Evolutionary conservation across 345 rosid species (phyloP).

Genomic region (Camelina laxa): DNA sequence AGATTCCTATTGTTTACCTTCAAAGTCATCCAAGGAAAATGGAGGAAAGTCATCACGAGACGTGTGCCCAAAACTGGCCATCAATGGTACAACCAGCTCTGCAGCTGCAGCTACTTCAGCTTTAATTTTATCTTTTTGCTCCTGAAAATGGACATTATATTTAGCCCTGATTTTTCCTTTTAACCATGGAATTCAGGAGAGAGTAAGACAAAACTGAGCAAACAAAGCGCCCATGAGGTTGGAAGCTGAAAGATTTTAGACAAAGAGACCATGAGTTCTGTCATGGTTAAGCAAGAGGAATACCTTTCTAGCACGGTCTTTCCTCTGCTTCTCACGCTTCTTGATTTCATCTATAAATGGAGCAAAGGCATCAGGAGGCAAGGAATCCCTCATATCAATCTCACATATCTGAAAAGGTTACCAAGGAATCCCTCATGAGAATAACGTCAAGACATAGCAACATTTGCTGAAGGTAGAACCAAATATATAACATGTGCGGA

Average conservation of each 20-base stretch:
- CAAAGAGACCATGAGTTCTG: neutral
- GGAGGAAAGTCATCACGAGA: constrained; percentile 53
- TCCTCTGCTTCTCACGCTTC: constrained; percentile 85
- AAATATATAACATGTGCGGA: neutral
- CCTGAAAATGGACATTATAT: constrained; percentile 56
- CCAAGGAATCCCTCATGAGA: constrained; percentile 4
- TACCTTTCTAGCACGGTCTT: constrained; percentile 80
- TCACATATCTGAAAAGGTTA: constrained; percentile 76
- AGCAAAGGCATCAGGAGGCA: constrained; percentile 69
- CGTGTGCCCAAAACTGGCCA: constrained; percentile 52
- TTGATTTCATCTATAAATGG: constrained; percentile 89
- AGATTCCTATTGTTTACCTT: constrained; percentile 54
- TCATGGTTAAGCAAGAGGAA: constrained; percentile 1
- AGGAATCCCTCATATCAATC: constrained; percentile 70
- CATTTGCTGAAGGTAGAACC: constrained; percentile 6
- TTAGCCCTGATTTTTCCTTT: constrained; percentile 9
- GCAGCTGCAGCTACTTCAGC: constrained; percentile 74
- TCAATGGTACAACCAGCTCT: constrained; percentile 54
- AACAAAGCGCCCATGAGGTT: neutral
- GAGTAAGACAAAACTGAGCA: neutral
- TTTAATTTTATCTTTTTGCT: constrained; percentile 69
- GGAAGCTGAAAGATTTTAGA: too few relatives aligned
- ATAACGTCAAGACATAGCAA: neutral
- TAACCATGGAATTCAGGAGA: neutral
- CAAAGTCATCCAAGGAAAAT: constrained; percentile 86